These are phyloP conservation scores for Annulohypoxylon maeteangense DNA, from an alignment of 495 filamentous ascomycete genomes.

Conservation along the genomic window DNA sequence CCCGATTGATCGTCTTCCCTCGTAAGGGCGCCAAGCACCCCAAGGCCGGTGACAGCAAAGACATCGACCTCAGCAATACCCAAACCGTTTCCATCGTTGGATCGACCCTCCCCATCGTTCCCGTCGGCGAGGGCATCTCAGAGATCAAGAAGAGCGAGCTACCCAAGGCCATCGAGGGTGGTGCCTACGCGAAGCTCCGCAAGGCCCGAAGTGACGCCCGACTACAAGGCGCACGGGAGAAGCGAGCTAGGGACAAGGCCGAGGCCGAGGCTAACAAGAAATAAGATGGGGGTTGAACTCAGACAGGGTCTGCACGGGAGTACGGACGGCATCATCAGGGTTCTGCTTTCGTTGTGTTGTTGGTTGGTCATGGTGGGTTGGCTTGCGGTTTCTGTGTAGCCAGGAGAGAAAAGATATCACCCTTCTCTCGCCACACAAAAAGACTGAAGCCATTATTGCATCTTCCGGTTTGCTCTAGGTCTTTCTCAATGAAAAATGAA, in stretches of 20 bases:
- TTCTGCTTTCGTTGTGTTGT: conserved; percentile 58
- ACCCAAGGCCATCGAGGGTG: conserved; percentile 77
- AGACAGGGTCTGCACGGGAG: conserved; percentile 47
- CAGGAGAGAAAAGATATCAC: conserved; percentile 38
- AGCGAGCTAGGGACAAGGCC: conserved; percentile 92
- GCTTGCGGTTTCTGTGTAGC: conserved; percentile 45
- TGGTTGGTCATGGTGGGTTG: conserved; percentile 49
- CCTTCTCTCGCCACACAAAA: conserved; percentile 36
- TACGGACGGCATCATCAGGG: conserved; percentile 53
- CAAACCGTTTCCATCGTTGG: conserved; percentile 72
- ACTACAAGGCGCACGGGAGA: conserved; percentile 84
- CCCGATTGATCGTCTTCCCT: conserved; percentile 95
- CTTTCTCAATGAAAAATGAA: conserved; percentile 52
- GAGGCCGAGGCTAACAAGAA: conserved; percentile 88
- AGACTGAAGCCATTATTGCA: conserved; percentile 47
- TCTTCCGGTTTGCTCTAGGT: conserved; percentile 50
- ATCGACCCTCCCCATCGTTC: conserved; percentile 75
- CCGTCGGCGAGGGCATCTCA: conserved; percentile 68
- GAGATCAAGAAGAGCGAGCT: conserved; percentile 86
- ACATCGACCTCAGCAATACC: conserved; percentile 82
- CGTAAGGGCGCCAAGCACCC: conserved; percentile 85
- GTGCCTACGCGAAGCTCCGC: conserved; percentile 86
- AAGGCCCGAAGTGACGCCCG: conserved; percentile 86
- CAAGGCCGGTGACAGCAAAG: conserved; percentile 89
- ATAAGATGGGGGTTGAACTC: conserved; percentile 69